Evolutionary conservation across 768 basidiomycete genomes (phyloP).

Genomic region (Rhodotorula diobovata): DNA sequence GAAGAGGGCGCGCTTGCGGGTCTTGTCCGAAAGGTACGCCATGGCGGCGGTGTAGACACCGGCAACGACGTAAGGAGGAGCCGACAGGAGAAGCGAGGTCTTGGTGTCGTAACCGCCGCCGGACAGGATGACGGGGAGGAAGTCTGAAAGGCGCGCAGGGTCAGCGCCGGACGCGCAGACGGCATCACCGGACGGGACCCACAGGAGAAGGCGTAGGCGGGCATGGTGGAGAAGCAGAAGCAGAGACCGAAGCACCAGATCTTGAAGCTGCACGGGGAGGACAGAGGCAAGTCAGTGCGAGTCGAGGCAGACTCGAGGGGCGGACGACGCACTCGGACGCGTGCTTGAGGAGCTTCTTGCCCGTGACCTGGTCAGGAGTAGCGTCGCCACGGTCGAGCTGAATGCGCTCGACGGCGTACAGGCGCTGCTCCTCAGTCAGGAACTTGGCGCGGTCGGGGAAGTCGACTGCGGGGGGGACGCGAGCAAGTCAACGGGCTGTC

Average conservation of each 20-base stretch:
- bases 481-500: too few species aligned
- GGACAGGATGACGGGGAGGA: constrained; percentile 46
- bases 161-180: neutral
- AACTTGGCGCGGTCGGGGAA: constrained; percentile 47
- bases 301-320: neutral
- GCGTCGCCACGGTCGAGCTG: constrained; percentile 45
- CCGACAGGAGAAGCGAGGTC: constrained; percentile 44
- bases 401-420: constrained; percentile 40
- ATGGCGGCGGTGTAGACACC: constrained; percentile 40
- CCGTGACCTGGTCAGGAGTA: constrained; percentile 41
- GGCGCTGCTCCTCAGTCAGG: constrained; percentile 42
- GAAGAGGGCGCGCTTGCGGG: constrained; percentile 40
- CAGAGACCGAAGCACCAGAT: constrained; percentile 44
- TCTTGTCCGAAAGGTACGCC: constrained; percentile 29
- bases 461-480: constrained; percentile 30
- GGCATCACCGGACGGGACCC: neutral
- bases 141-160: constrained; percentile 31
- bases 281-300: neutral
- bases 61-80: constrained; percentile 45
- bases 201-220: constrained; percentile 34
- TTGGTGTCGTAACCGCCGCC: constrained; percentile 44
- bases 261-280: constrained; percentile 27
- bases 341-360: constrained; percentile 29
- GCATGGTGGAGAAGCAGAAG: constrained; percentile 41
- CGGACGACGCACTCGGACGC: constrained; percentile 15